Evolutionary conservation across 768 basidiomycete genomes (phyloP), one percentile per base, ranked within the genome.

Genomic region (Leccinum obscurum): DNA sequence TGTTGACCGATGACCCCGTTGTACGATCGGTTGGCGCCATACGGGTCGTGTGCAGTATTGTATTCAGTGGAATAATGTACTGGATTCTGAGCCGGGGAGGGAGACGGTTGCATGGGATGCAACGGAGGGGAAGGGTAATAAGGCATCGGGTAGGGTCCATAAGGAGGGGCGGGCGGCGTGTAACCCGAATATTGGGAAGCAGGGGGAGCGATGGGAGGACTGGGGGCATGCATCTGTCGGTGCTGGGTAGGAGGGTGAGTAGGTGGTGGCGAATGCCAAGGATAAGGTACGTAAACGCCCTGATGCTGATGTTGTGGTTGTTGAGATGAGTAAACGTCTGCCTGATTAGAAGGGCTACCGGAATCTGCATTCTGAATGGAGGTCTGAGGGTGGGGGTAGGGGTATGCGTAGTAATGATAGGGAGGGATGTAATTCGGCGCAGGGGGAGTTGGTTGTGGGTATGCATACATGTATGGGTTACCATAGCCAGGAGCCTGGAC

Each of bases 361-460:
- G 71, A 63, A 62, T 81, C 75, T 66, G 78, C 62, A 68, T 79
- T 71, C 72, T 76, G 77, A 30, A 72, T 59, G n/a, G 78, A 53
- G 60, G 73, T 61, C 49, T 80, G 80, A 52, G 80, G 78, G 56
- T 79, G 77, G 79, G 81, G 77, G 68, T 85, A 87, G 44, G 76
- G 70, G 70, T 84, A 87, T 59, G 80, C 56, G 58, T 82, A 80
- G 64, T 81, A 79, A 55, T 72, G 74, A 55, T 74, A 77, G 37
- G 77, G 68, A 57, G 70, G 66, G 54, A 75, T 73, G 68, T 81
- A 84, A 60, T 76, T 77, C 56, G 73, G 72, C 37, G 70, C 59
- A 52, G 74, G 66, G 54, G 75, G 69, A 30, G 63, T 66, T 56
- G 75, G 73, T 63, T 77, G 78, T 64, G 82, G 82, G 62, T 78